phyloP scores from a whole-genome alignment of 2,329 filamentous ascomycete species.

The Aspergillus transmontanensis region DNA sequence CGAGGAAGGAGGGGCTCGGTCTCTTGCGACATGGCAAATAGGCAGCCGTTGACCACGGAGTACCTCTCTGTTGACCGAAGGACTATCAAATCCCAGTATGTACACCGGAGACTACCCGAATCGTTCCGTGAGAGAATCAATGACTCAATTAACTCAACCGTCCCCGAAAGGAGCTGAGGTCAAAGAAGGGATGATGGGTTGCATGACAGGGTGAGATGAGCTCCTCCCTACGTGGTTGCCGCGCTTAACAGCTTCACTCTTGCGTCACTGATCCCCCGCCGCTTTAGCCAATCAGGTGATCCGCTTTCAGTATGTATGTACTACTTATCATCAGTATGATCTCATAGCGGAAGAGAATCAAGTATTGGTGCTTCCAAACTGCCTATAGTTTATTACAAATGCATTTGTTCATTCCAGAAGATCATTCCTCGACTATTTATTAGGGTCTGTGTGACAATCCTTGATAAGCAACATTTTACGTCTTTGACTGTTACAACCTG shows the following conservation, averaged over 20 bases:
- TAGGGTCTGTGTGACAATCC: background rate
- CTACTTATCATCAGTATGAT: background rate
- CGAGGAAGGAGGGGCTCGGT: conserved; percentile 78
- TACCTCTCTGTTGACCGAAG: background rate
- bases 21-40: conserved; percentile 53
- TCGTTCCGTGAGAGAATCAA: background rate
- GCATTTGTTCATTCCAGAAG: background rate
- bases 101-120: conserved; percentile 2
- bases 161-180: background rate
- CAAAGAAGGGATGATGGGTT: conserved; percentile 9
- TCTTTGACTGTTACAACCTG: background rate
- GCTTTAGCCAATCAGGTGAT: conserved; percentile 23
- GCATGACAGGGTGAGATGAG: conserved; percentile 8
- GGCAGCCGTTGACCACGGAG: background rate
- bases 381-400: background rate
- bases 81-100: background rate
- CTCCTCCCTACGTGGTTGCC: conserved; percentile 4
- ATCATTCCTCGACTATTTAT: background rate
- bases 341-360: background rate
- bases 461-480: background rate
- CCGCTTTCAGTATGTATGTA: background rate
- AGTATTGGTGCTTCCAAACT: background rate
- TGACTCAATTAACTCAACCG: background rate
- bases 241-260: conserved; percentile 17
- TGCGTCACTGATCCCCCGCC: conserved; percentile 24